Base-by-base conservation (phyloP, 148 eudicot species). In the Silene latifolia region DNA sequence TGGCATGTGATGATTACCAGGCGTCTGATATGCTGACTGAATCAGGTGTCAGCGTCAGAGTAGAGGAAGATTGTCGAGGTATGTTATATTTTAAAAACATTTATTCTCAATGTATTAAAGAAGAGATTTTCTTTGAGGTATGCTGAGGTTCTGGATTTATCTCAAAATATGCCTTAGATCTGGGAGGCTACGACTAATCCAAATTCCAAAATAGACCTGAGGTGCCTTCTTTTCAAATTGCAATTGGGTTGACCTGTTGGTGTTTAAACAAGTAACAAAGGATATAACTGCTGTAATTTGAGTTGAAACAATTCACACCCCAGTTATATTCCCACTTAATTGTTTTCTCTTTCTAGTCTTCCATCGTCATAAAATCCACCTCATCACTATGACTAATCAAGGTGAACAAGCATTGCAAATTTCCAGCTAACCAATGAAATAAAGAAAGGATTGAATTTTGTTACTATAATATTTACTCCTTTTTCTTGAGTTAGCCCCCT, bases 1-100 rank as follows among this genome's bases (percentile, higher is more conserved):
- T 58, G 18, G 70, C 71, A 46, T 21, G 62, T 64, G 80, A 72
- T 21, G 71, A 72, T 81, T 42, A 27, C 29, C 70, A 21, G 25
- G 42, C 25, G 63, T 65, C 82, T 76, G 77, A 78, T 70, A 7
- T 27, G 19, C 47, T 59, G 23, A 42, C 61, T 63, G 76, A 56
- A 69, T 66, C 87, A 39, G 53, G 18, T 57, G 20, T 32, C 27
- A 57, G 67, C 39, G 77, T 73, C 11, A 44, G 48, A 24, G 59
- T 23, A 48, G 75, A 70, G n/a, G 72, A 76, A 54, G 51, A 60
- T 74, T 56, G 66, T 69, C 68, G 72, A 76, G 87, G 85, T 82
- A 82, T 63, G 77, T 62, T 29, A 44, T 59, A 68, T 20, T 42
- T 2, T 3, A 12, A 19, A 67, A 20, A 42, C 42, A 64, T 13